phyloP scores from a whole-genome alignment of 1,139 yeast genomes.

The Yamadazyma pseudoaaseri region DNA sequence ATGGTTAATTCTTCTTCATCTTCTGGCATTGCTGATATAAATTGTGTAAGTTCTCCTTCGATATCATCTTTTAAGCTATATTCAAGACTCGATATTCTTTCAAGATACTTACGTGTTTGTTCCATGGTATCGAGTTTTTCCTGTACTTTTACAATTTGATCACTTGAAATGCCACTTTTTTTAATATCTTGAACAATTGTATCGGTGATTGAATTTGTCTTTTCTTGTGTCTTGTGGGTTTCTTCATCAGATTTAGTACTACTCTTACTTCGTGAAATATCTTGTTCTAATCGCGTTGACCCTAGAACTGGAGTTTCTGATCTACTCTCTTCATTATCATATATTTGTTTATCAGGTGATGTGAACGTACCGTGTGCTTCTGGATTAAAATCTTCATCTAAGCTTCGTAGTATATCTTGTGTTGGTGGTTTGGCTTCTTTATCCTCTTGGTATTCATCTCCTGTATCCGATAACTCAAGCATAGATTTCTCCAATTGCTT shows the following conservation, averaged over 20 bases:
- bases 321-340: neutral
- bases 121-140: constrained; percentile 22
- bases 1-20: constrained; percentile 69
- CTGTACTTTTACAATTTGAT: neutral
- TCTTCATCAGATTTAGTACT: constrained; percentile 1
- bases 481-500: constrained; percentile 13
- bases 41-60: constrained; percentile 62
- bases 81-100: constrained; percentile 21
- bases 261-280: constrained; percentile 1
- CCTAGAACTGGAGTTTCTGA: constrained; percentile 3
- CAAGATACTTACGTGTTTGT: constrained; percentile 34
- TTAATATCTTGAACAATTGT: neutral
- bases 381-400: constrained; percentile 8
- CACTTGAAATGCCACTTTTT: neutral
- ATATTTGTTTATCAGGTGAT: constrained; percentile 4
- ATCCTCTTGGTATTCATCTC: constrained; percentile 6
- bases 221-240: neutral
- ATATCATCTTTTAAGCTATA: constrained; percentile 51
- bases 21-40: constrained; percentile 68
- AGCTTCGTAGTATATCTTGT: neutral
- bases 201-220: neutral
- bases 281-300: constrained; percentile 5
- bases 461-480: constrained; percentile 8
- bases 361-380: constrained; percentile 11
- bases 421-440: constrained; percentile 5